Evolutionary conservation across 2,329 filamentous ascomycete species (phyloP).

Genomic region (Cucurbitaria berberidis): DNA sequence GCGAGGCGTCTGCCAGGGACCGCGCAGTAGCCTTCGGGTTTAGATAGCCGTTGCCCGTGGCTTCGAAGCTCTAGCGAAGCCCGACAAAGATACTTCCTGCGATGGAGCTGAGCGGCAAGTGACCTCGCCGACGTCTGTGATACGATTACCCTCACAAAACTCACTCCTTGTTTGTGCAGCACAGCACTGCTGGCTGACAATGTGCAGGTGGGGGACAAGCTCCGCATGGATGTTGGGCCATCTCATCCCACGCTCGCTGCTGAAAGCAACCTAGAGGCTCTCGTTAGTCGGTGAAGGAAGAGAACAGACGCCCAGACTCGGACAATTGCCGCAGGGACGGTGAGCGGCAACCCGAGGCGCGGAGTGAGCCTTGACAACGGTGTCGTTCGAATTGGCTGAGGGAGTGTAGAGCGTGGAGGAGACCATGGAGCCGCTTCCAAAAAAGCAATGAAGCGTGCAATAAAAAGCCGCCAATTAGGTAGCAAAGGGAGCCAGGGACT

Average conservation of each 20-base stretch:
- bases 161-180: slow-evolving; percentile 20
- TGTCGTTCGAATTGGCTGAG: slow-evolving; percentile 9
- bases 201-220: slow-evolving; percentile 26
- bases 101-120: slow-evolving; percentile 11
- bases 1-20: slow-evolving; percentile 25
- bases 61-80: slow-evolving; percentile 31
- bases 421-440: slow-evolving; percentile 11
- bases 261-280: slow-evolving; percentile 14
- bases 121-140: slow-evolving; percentile 20
- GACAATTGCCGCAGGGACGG: slow-evolving; percentile 23
- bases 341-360: slow-evolving; percentile 1
- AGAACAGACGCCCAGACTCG: slow-evolving; percentile 6
- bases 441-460: slow-evolving; percentile 19
- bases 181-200: slow-evolving; percentile 21
- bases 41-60: slow-evolving; percentile 22
- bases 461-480: slow-evolving; percentile 10
- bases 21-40: not conserved
- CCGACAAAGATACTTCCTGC: slow-evolving; percentile 4
- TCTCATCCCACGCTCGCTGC: slow-evolving; percentile 20
- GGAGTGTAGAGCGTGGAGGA: slow-evolving; percentile 1
- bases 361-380: not conserved
- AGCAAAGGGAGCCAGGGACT: slow-evolving; percentile 6
- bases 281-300: slow-evolving; percentile 15
- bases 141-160: slow-evolving; percentile 43
- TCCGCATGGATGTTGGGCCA: slow-evolving; percentile 16